These are phyloP conservation scores for Podospora fimiseda DNA, from an alignment of 495 filamentous ascomycete genomes.

Conservation along the genomic window DNA sequence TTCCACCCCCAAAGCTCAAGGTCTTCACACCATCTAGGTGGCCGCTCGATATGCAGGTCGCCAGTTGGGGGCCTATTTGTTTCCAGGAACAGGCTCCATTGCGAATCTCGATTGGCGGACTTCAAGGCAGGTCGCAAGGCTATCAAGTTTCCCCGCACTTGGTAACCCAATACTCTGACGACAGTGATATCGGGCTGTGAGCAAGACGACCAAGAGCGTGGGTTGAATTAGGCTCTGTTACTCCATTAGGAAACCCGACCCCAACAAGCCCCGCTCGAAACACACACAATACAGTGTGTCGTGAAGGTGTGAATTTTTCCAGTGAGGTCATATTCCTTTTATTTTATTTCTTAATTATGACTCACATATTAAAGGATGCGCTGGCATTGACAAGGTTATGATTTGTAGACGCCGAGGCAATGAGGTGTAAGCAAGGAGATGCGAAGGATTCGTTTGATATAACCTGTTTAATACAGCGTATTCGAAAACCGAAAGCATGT, in stretches of 20 bases:
- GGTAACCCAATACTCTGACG: neutral
- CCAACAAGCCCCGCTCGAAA: neutral
- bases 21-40: slow-evolving; percentile 2
- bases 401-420: too few species aligned
- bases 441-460: neutral
- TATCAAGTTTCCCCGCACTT: neutral
- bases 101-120: neutral
- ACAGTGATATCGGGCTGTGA: neutral
- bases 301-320: too few species aligned
- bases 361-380: neutral
- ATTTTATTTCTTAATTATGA: neutral
- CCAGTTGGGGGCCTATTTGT: neutral
- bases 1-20: neutral
- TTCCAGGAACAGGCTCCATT: neutral
- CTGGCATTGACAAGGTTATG: neutral
- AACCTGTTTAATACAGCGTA: neutral
- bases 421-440: slow-evolving; percentile 1
- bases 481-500: neutral
- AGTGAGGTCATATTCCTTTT: too few species aligned
- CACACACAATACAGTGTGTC: neutral
- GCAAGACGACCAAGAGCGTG: neutral
- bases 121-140: slow-evolving; percentile 1
- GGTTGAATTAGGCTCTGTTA: neutral
- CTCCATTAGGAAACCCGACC: neutral
- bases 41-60: neutral